phyloP scores from a whole-genome alignment of 768 basidiomycete species.

The Pisolithus albus region DNA sequence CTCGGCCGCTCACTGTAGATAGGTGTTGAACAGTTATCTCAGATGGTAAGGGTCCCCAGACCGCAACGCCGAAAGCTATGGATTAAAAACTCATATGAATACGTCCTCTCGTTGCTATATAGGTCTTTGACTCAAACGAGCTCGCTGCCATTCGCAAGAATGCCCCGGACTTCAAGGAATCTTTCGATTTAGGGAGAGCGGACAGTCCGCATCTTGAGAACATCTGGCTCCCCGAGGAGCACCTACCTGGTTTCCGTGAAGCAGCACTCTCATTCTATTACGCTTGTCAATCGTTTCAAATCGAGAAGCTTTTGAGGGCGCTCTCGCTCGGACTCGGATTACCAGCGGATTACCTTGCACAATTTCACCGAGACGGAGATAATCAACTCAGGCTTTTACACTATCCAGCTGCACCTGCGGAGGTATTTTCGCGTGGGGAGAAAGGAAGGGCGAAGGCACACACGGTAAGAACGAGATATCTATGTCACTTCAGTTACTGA shows the following conservation, averaged over 20 bases:
- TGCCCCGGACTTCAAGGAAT: constrained; percentile 42
- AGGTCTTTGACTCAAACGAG: constrained; percentile 29
- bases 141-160: constrained; percentile 23
- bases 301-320: constrained; percentile 35
- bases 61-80: too few species aligned
- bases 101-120: neutral
- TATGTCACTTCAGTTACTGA: neutral
- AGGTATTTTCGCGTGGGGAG: constrained; percentile 22
- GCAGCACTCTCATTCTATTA: constrained; percentile 47
- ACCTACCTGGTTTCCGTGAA: constrained; percentile 48
- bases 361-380: constrained; percentile 37
- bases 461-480: constrained; percentile 9
- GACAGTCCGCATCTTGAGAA: constrained; percentile 39
- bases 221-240: constrained; percentile 49
- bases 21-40: constrained; percentile 36
- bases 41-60: constrained; percentile 9
- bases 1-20: constrained; percentile 16
- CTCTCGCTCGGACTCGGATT: constrained; percentile 41
- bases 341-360: constrained; percentile 37
- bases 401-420: constrained; percentile 37
- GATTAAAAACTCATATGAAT: neutral
- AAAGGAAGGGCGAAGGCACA: constrained; percentile 31
- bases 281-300: constrained; percentile 31
- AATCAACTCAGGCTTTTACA: constrained; percentile 54
- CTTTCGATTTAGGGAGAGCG: constrained; percentile 47